Percentiles rank a stretch among this genome's conserved stretches.
phyloP scores from a whole-genome alignment of 179 eudicot species.

The Corrigiola litoralis region DNA sequence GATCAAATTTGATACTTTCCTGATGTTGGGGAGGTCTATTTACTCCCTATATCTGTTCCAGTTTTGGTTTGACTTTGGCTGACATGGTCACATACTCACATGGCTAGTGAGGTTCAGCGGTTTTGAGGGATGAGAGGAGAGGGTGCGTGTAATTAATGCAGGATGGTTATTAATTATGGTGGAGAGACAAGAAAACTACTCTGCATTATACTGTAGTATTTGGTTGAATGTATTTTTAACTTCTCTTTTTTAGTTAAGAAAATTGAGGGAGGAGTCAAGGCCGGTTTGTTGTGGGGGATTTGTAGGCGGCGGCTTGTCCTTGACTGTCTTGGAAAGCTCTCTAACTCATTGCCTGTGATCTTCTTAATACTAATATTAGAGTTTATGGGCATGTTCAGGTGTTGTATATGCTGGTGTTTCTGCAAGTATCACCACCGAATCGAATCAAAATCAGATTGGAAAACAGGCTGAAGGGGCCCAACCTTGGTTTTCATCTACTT shows the following conservation, averaged over 20 bases:
- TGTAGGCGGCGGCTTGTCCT: conserved; percentile 14
- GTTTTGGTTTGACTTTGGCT: too few species aligned
- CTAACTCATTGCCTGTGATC: not conserved
- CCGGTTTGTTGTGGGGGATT: not conserved
- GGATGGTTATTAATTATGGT: too few species aligned
- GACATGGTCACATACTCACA: too few species aligned
- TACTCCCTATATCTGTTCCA: too few species aligned
- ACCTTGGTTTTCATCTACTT: conserved; percentile 36
- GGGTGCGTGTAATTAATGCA: too few species aligned
- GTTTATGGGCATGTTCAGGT: conserved; percentile 41
- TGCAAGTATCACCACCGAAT: conserved; percentile 10
- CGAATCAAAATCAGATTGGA: conserved; percentile 23
- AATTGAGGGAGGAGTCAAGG: not conserved
- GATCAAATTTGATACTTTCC: too few species aligned
- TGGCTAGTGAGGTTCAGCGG: too few species aligned
- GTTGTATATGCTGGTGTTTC: conserved; percentile 21
- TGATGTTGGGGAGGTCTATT: too few species aligned
- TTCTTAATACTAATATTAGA: conserved; percentile 20
- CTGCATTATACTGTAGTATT: too few species aligned
- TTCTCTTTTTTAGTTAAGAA: not conserved
- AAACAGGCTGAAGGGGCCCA: conserved; percentile 28
- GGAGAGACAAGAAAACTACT: too few species aligned
- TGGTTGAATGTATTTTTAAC: too few species aligned
- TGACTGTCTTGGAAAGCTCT: not conserved
- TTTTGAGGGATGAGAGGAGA: not conserved